A percentile compares a stretch with the other conserved stretches of the same genome.
Evolutionary conservation across 495 filamentous ascomycete genomes (phyloP).

Genomic region (Amphirosellinia nigrospora): DNA sequence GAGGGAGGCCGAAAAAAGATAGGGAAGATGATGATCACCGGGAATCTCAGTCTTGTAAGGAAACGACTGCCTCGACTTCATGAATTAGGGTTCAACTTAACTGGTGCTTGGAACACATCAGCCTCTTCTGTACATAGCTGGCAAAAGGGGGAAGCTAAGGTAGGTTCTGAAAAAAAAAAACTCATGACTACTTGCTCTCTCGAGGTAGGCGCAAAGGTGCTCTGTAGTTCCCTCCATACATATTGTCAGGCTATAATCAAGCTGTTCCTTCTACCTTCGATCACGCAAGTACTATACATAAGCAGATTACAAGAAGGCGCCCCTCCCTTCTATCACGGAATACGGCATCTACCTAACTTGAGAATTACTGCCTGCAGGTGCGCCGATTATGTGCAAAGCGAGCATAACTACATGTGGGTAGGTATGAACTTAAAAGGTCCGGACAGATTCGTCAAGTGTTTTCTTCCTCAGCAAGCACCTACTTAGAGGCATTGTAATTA

Average conservation of each 20-base stretch:
- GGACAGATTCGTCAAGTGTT: too few species aligned
- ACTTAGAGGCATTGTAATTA: too few species aligned
- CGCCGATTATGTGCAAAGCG: not conserved
- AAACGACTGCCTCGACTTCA: not conserved
- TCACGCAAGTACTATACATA: too few species aligned
- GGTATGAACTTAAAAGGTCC: too few species aligned
- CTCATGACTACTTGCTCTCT: not conserved
- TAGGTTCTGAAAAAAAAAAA: not conserved
- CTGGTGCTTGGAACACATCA: not conserved
- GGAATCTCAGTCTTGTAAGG: not conserved
- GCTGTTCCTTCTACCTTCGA: not conserved
- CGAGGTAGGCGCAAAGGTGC: not conserved
- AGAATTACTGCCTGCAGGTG: not conserved
- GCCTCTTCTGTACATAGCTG: not conserved
- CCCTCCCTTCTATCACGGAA: not conserved
- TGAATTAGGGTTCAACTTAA: not conserved
- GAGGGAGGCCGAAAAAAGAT: not conserved
- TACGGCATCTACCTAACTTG: not conserved
- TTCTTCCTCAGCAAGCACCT: too few species aligned
- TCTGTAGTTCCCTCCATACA: not conserved
- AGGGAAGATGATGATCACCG: not conserved
- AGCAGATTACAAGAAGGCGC: not conserved
- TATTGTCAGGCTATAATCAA: not conserved
- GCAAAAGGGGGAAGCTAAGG: not conserved
- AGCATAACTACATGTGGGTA: not conserved